Evolutionary conservation across 2,329 filamentous ascomycete genomes (phyloP).

Genomic region (Talaromyces amestolkiae): DNA sequence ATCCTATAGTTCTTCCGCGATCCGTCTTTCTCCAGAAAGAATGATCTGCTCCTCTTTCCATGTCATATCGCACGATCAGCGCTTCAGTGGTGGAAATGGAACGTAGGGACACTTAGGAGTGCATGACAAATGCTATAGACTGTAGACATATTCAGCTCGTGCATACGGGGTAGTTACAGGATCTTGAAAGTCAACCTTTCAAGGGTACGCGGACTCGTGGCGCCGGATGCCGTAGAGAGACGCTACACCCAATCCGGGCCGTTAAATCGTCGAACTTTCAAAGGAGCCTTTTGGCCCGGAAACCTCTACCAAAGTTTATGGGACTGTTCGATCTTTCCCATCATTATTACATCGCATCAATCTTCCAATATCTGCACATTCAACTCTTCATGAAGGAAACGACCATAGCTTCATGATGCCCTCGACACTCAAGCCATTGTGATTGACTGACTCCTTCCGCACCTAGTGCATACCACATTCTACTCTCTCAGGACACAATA

Average conservation of each 20-base stretch:
- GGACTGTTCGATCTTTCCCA: not conserved
- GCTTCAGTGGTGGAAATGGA: not conserved
- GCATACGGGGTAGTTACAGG: too few species aligned
- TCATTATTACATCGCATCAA: not conserved
- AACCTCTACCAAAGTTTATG: not conserved
- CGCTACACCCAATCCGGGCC: constrained; percentile 1
- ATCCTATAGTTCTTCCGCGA: not conserved
- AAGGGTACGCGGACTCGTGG: not conserved
- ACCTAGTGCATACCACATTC: not conserved
- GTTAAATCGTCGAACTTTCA: not conserved
- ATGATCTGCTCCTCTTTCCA: not conserved
- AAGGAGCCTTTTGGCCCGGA: not conserved
- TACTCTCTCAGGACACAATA: not conserved
- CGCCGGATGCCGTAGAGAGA: not conserved
- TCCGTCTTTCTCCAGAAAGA: not conserved
- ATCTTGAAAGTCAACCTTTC: too few species aligned
- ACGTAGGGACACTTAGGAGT: not conserved
- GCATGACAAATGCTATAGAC: not conserved
- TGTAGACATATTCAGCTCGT: not conserved
- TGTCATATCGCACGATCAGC: not conserved
- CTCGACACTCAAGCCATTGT: not conserved
- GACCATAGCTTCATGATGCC: not conserved
- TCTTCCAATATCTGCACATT: not conserved
- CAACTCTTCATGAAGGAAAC: not conserved
- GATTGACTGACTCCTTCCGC: not conserved